Percentiles rank a stretch among this genome's conserved stretches.
Conservation (phyloP, 208 protist species). For the Leishmania lainsoni region DNA sequence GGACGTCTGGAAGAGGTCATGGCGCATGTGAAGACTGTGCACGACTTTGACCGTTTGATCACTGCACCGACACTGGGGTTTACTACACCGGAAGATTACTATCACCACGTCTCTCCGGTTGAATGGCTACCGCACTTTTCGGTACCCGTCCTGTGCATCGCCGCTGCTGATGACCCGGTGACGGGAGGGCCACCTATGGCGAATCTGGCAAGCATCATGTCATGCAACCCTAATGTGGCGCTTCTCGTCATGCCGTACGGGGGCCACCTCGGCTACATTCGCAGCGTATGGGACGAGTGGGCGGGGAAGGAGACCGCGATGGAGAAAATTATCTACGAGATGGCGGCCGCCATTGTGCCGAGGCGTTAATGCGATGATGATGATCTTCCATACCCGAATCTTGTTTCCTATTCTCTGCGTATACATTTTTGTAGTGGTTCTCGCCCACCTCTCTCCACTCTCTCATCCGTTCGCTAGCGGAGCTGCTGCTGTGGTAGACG, state of each 20-base stretch:
- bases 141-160: conserved; percentile 68
- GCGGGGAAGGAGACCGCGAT: conserved; percentile 39
- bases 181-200: conserved; percentile 35
- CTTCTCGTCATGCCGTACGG: conserved; percentile 55
- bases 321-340: conserved; percentile 36
- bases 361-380: background rate
- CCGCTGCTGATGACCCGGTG: conserved; percentile 63
- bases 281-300: conserved; percentile 44
- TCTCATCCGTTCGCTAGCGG: background rate
- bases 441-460: background rate
- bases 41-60: conserved; percentile 66
- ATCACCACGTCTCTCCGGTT: conserved; percentile 49
- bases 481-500: background rate
- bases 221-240: conserved; percentile 40
- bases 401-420: background rate
- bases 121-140: conserved; percentile 48
- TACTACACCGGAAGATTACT: conserved; percentile 59
- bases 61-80: conserved; percentile 66
- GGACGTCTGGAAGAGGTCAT: conserved; percentile 35
- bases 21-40: conserved; percentile 38
- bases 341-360: conserved; percentile 12
- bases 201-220: conserved; percentile 35
- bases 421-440: background rate
- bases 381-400: background rate
- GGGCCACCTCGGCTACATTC: conserved; percentile 66